Evolutionary conservation across 2,329 filamentous ascomycete genomes (phyloP).

Genomic region (Venturia carpophila): DNA sequence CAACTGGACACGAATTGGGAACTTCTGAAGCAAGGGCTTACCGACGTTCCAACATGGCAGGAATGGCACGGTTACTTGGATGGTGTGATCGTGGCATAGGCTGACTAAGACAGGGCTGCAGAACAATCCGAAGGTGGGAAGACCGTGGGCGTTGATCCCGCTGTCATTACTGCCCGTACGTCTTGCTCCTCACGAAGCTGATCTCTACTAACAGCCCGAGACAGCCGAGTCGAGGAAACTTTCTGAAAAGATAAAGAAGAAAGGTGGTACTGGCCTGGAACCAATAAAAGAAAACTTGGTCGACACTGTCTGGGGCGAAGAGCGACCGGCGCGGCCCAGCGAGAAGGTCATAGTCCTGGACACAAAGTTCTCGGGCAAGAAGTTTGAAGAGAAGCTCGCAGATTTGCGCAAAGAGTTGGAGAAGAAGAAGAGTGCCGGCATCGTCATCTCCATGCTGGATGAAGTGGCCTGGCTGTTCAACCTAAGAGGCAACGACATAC

Average conservation of each 20-base stretch:
- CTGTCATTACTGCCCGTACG: slow-evolving; percentile 65
- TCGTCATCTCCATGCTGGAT: slow-evolving; percentile 64
- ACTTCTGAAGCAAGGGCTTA: slow-evolving; percentile 83
- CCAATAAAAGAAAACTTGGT: slow-evolving; percentile 75
- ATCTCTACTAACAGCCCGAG: slow-evolving; percentile 10
- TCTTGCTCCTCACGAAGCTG: slow-evolving; percentile 36
- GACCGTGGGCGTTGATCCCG: slow-evolving; percentile 82
- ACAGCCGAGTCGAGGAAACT: slow-evolving; percentile 63
- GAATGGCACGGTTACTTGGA: slow-evolving; percentile 59
- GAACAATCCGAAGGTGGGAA: slow-evolving; percentile 83
- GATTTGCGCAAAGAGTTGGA: slow-evolving; percentile 85
- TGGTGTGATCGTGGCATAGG: neutral
- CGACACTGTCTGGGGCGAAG: slow-evolving; percentile 77
- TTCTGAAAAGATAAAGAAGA: slow-evolving; percentile 77
- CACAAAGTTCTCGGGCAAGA: slow-evolving; percentile 70
- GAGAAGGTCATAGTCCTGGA: slow-evolving; percentile 67
- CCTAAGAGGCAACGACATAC: slow-evolving; percentile 85
- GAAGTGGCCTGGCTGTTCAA: slow-evolving; percentile 99
- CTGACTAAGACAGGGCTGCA: slow-evolving; percentile 45
- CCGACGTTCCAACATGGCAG: slow-evolving; percentile 94
- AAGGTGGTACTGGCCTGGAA: slow-evolving; percentile 67
- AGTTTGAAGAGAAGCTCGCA: slow-evolving; percentile 71
- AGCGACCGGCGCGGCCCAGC: slow-evolving; percentile 65
- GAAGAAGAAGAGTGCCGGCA: slow-evolving; percentile 41
- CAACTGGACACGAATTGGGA: slow-evolving; percentile 90